Evolutionary conservation across 352 stramenopile genomes (phyloP), one percentile per base, ranked within the genome.

Genomic region (Phytophthora melonis): DNA sequence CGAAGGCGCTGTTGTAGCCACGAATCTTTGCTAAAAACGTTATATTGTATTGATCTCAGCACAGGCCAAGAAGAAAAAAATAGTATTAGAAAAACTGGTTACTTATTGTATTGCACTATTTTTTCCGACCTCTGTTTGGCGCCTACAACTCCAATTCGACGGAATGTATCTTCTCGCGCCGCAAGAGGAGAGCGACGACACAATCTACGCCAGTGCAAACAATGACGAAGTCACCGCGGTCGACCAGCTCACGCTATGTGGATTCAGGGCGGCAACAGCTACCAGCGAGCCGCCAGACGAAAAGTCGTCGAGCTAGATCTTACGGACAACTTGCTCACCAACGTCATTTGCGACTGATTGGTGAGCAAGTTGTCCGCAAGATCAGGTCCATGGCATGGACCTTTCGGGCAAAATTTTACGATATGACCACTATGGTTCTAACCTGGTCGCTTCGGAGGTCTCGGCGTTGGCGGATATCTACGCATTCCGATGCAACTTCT

Each of bases 1-100:
- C 30, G 25, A 59, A 59, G 9, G 53, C 53, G 18, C 53, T 59
- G 25, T 43, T 59, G 30, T 43, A 59, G 13, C 53, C 53, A n/a
- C 53, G 14, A 25, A 47, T 45, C 23, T 59, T 43, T 13, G 13
- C 13, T 27, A 59, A 16, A 45, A 59, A 59, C 16, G 18, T n/a
- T n/a, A n/a, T n/a, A n/a, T n/a, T n/a, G n/a, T n/a, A n/a, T n/a
- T n/a, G n/a, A n/a, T n/a, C n/a, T n/a, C n/a, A n/a, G n/a, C n/a
- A n/a, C n/a, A n/a, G n/a, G n/a, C n/a, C n/a, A n/a, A n/a, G n/a
- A n/a, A n/a, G n/a, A n/a, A n/a, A n/a, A n/a, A n/a, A n/a, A n/a
- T n/a, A n/a, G n/a, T n/a, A n/a, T n/a, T n/a, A n/a, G n/a, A n/a
- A n/a, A n/a, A n/a, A n/a, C n/a, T n/a, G n/a, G n/a, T n/a, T n/a